A percentile compares a stretch with the other conserved stretches of the same genome.
Conservation (phyloP, 768 basidiomycete genomes). For the Mycena alexandri region DNA sequence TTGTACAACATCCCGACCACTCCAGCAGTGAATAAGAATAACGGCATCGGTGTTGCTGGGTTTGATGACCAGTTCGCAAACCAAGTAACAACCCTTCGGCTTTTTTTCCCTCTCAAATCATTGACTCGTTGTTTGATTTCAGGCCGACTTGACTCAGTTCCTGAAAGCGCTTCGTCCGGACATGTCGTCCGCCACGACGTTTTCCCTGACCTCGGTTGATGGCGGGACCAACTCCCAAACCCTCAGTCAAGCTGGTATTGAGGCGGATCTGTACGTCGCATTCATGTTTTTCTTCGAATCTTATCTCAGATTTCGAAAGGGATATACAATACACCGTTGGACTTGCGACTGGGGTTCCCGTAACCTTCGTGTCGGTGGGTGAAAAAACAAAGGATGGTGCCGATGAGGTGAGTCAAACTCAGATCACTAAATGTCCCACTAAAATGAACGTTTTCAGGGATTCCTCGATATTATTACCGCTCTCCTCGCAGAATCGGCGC, state of each 20-base stretch:
- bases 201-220: slow-evolving; percentile 39
- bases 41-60: slow-evolving; percentile 40
- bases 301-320: neutral
- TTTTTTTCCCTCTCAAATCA: neutral
- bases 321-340: slow-evolving; percentile 45
- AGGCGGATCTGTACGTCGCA: slow-evolving; percentile 34
- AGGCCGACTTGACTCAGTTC: slow-evolving; percentile 37
- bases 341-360: slow-evolving; percentile 39
- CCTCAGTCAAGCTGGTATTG: slow-evolving; percentile 39
- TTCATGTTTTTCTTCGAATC: neutral
- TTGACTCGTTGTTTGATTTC: neutral
- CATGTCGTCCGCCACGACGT: slow-evolving; percentile 40
- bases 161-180: slow-evolving; percentile 40
- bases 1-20: slow-evolving; percentile 43
- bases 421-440: neutral
- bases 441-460: slow-evolving; percentile 5
- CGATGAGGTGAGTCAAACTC: slow-evolving; percentile 1
- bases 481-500: slow-evolving; percentile 14
- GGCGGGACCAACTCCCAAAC: slow-evolving; percentile 42
- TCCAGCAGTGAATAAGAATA: slow-evolving; percentile 33
- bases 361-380: slow-evolving; percentile 42
- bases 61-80: slow-evolving; percentile 40
- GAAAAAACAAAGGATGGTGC: slow-evolving; percentile 31
- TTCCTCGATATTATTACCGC: slow-evolving; percentile 34
- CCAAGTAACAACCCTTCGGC: slow-evolving; percentile 21